A percentile compares a stretch with the other conserved stretches of the same genome.
Evolutionary conservation across 805 yeast genomes (phyloP).

Genomic region (Cyberlindnera americana): DNA sequence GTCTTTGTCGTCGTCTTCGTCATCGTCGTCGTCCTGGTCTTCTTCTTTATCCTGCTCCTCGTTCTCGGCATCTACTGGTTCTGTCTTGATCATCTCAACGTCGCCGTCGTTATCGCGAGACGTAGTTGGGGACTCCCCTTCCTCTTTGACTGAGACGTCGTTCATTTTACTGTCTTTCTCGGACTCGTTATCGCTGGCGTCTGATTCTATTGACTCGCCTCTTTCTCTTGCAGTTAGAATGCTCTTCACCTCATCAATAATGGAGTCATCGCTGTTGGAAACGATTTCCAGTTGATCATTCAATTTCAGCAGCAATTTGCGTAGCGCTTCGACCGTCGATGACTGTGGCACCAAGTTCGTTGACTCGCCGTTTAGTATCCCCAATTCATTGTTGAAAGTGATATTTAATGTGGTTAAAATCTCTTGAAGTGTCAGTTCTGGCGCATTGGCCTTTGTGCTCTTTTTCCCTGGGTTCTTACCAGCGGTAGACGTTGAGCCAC

Average conservation of each 20-base stretch:
- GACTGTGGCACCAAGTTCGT: constrained; percentile 39
- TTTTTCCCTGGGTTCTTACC: constrained; percentile 28
- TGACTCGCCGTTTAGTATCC: constrained; percentile 57
- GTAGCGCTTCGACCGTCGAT: constrained; percentile 16
- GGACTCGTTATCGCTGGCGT: constrained; percentile 1
- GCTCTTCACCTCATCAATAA: constrained; percentile 14
- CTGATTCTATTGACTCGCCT: neutral
- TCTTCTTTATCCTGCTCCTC: constrained; percentile 1
- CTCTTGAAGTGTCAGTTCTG: constrained; percentile 43
- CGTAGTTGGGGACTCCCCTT: no score
- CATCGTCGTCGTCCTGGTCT: constrained; percentile 4
- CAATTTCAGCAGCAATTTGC: constrained; percentile 41
- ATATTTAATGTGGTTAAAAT: constrained; percentile 50
- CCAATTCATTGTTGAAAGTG: constrained; percentile 55
- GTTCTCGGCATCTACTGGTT: neutral
- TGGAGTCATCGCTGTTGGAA: constrained; percentile 27
- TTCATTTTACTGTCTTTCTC: constrained; percentile 7
- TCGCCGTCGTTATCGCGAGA: constrained; percentile 6
- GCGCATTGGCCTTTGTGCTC: constrained; percentile 31
- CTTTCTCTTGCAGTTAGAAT: constrained; percentile 6
- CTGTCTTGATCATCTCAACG: constrained; percentile 3
- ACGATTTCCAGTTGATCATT: constrained; percentile 34
- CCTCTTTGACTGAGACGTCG: no score
- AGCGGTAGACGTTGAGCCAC: constrained; percentile 9
- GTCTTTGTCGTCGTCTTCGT: constrained; percentile 11